Evolutionary conservation across 2,329 filamentous ascomycete species (phyloP), one percentile per base, ranked within the genome.

Genomic region (Colletotrichum lentis): DNA sequence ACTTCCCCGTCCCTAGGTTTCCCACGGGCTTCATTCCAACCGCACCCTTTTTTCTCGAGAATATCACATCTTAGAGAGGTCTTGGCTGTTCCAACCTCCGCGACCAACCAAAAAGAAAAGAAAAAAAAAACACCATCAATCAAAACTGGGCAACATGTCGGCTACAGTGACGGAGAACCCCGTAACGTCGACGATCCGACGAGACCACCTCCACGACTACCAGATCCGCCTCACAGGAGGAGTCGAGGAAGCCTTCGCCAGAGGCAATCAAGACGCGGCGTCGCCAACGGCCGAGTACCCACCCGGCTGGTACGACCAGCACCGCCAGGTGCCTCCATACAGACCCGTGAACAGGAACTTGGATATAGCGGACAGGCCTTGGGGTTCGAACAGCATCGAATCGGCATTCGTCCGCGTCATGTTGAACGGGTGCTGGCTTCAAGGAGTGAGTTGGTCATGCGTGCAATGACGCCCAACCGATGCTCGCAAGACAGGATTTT

Each of bases 281-380:
- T 16, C 46, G 49, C 66, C 66, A 20, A 35, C 44, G 22, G 66
- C 49, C 20, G 56, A 58, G 49, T 69, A 71, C 41, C 71, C 72
- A 3, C 62, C 72, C 3, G 47, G 62, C 35, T 75, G 73, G 73
- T 58, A 70, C 6, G 61, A 67, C 3, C 62, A 62, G 35, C 67
- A 74, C 47, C 69, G 74, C 3, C 71, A 72, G 1, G 71, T 75
- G 3, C 74, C 74, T 6, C 62, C 71, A 1, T 69, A 73, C 53
- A 67, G 73, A 11, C 73, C 73, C 2, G 60, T 71, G 31, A 71
- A 75, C 59, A 50, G 52, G 18, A 6, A 70, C 10, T 60, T 69
- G 18, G 73, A 75, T 55, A 58, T 61, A 5, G 44, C 62, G 5
- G 64, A 73, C 50, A 69, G 68, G 20, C 58, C 67, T 3, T 71